A percentile compares a stretch with the other conserved stretches of the same genome.
Evolutionary conservation across 2,329 filamentous ascomycete genomes (phyloP).

Genomic region (Paramyrothecium sp.): DNA sequence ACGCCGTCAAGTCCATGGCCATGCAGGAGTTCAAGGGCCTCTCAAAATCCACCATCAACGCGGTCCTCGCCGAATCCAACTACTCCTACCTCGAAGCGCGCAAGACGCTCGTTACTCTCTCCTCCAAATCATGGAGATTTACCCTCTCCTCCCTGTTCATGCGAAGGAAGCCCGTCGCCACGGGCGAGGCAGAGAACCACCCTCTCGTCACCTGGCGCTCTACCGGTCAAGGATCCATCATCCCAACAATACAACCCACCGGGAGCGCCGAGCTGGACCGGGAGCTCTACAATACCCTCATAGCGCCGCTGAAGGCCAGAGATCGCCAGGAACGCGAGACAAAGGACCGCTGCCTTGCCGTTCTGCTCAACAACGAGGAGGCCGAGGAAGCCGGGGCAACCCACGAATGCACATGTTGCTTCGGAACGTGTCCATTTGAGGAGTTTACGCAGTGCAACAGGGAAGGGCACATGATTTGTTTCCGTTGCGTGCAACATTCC

Average conservation of each 20-base stretch:
- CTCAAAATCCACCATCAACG: slow-evolving; percentile 71
- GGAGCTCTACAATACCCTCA: slow-evolving; percentile 58
- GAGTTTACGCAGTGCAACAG: slow-evolving; percentile 70
- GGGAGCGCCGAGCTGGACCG: slow-evolving; percentile 63
- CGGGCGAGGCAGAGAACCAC: slow-evolving; percentile 57
- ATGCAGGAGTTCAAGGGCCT: slow-evolving; percentile 76
- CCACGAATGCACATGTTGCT: slow-evolving; percentile 79
- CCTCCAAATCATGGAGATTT: slow-evolving; percentile 75
- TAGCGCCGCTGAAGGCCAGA: slow-evolving; percentile 49
- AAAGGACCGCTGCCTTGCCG: slow-evolving; percentile 52
- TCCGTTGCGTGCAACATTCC: slow-evolving; percentile 78
- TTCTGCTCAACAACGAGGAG: slow-evolving; percentile 55
- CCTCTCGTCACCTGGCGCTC: slow-evolving; percentile 62
- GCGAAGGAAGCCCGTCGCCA: slow-evolving; percentile 56
- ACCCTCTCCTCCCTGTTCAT: slow-evolving; percentile 70
- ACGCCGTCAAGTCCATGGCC: slow-evolving; percentile 65
- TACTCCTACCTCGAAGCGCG: slow-evolving; percentile 74
- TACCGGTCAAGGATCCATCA: slow-evolving; percentile 51
- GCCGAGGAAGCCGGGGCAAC: slow-evolving; percentile 55
- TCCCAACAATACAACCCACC: slow-evolving; percentile 64
- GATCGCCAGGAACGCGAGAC: slow-evolving; percentile 42
- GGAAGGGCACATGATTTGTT: slow-evolving; percentile 72
- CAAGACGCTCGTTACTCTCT: slow-evolving; percentile 65
- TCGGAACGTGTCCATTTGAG: slow-evolving; percentile 68
- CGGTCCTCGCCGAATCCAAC: slow-evolving; percentile 78